A percentile compares a stretch with the other conserved stretches of the same genome.
These are phyloP conservation scores for Wickerhamiella brachini DNA, from an alignment of 805 yeast species.

Conservation along the genomic window DNA sequence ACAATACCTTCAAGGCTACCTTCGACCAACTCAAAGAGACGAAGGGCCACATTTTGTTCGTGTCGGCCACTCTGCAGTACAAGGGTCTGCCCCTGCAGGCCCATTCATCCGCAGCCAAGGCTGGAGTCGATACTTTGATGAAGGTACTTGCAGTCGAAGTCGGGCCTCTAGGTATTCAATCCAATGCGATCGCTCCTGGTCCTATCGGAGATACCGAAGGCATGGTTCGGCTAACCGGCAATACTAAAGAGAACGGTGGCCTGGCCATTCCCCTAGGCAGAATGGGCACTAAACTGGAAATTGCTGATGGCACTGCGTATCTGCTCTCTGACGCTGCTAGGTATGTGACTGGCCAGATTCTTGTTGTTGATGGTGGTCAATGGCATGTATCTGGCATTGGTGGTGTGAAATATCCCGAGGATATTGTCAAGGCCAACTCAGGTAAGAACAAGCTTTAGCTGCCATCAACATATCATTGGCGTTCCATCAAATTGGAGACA, in stretches of 20 bases:
- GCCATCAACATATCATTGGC: too few species aligned
- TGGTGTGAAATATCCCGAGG: constrained; percentile 26
- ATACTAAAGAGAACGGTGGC: constrained; percentile 23
- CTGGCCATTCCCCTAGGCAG: constrained; percentile 38
- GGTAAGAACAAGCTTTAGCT: constrained; percentile 26
- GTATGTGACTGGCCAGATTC: constrained; percentile 61
- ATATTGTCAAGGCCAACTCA: constrained; percentile 13
- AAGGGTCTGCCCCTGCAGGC: constrained; percentile 75
- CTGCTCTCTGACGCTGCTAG: constrained; percentile 68
- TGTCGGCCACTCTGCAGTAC: constrained; percentile 79
- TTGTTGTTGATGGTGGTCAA: constrained; percentile 76
- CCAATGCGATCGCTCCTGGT: constrained; percentile 83
- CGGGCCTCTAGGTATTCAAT: constrained; percentile 74
- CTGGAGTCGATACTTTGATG: constrained; percentile 79
- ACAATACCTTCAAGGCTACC: constrained; percentile 73
- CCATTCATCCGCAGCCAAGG: constrained; percentile 89
- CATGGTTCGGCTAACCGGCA: constrained; percentile 41
- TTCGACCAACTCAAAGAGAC: constrained; percentile 46
- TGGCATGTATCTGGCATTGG: constrained; percentile 32
- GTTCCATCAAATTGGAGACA: too few species aligned
- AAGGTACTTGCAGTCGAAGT: constrained; percentile 76
- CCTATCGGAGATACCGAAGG: constrained; percentile 80
- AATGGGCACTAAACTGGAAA: constrained; percentile 52
- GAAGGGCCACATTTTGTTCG: constrained; percentile 61
- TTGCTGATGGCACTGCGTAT: constrained; percentile 77